These are phyloP conservation scores for Akanthomyces muscarius DNA, from an alignment of 2,329 filamentous ascomycete species.

Conservation along the genomic window DNA sequence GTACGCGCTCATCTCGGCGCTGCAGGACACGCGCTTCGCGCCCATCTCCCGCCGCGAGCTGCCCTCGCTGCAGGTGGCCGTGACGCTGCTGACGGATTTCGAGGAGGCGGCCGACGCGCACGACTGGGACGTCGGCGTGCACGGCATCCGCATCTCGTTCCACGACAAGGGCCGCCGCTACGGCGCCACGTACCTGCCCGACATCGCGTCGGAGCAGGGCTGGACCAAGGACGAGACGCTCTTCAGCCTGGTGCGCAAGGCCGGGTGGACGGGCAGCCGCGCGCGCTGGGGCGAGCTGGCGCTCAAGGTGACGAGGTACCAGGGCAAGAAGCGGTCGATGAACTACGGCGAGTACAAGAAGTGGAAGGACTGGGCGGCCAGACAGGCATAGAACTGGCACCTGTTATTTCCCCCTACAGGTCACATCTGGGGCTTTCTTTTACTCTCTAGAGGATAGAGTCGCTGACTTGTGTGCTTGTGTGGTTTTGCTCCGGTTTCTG, in stretches of 20 bases:
- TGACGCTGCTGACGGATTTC: conserved; percentile 84
- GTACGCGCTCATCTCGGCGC: conserved; percentile 77
- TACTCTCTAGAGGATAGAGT: not conserved
- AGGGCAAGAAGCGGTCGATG: conserved; percentile 73
- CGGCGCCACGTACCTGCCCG: conserved; percentile 86
- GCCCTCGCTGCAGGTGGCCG: conserved; percentile 56
- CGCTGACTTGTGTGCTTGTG: not conserved
- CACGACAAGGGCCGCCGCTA: conserved; percentile 67
- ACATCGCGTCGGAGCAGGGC: conserved; percentile 86
- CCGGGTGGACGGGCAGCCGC: conserved; percentile 80
- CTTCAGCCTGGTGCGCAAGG: conserved; percentile 87
- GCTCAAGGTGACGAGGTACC: conserved; percentile 77
- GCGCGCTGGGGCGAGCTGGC: conserved; percentile 77
- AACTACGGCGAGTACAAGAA: conserved; percentile 70
- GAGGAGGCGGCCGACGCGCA: conserved; percentile 68
- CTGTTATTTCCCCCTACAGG: no score
- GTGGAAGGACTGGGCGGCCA: conserved; percentile 70
- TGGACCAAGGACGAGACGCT: conserved; percentile 94
- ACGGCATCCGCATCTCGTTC: conserved; percentile 86
- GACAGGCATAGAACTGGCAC: conserved; percentile 17
- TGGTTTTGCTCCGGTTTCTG: not conserved
- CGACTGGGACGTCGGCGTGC: conserved; percentile 82
- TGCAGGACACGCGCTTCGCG: conserved; percentile 60
- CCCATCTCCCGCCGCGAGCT: conserved; percentile 54
- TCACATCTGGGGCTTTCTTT: no score